Conservation (phyloP, 306 rosid species). For the Crotalaria pallida region DNA sequence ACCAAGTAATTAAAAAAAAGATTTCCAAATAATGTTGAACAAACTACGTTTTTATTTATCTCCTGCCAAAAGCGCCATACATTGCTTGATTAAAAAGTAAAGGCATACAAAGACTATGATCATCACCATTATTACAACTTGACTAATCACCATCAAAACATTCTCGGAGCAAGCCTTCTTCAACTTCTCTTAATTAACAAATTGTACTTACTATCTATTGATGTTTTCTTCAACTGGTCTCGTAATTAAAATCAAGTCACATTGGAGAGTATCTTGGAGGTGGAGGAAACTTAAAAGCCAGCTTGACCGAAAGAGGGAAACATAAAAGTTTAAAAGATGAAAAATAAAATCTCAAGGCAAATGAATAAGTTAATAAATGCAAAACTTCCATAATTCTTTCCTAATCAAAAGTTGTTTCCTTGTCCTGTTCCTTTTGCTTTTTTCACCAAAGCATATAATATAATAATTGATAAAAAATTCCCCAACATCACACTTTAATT, state of each 20-base stretch:
- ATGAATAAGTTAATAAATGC: conserved; percentile 18
- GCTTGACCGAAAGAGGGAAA: background rate
- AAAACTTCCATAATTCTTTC: conserved; percentile 5
- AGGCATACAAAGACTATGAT: background rate
- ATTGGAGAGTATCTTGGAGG: background rate
- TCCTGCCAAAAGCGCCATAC: background rate
- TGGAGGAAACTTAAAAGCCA: conserved; percentile 15
- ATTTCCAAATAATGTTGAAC: no score
- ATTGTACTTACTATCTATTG: background rate
- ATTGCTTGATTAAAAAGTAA: conserved; percentile 29
- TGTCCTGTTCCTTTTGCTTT: conserved; percentile 37
- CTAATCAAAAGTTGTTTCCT: conserved; percentile 29
- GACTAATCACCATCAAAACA: background rate
- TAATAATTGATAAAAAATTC: conserved; percentile 5
- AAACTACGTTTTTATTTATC: no score
- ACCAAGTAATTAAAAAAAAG: no score
- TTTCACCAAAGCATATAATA: conserved; percentile 15
- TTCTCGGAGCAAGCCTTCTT: conserved; percentile 1
- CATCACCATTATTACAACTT: background rate
- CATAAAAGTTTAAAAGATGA: background rate
- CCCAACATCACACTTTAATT: conserved; percentile 17
- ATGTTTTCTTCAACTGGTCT: conserved; percentile 2
- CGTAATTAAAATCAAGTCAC: background rate
- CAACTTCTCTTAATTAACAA: conserved; percentile 9
- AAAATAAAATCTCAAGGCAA: background rate